phyloP scores from a whole-genome alignment of 441 rosid genomes.

The Gossypium aridum region DNA sequence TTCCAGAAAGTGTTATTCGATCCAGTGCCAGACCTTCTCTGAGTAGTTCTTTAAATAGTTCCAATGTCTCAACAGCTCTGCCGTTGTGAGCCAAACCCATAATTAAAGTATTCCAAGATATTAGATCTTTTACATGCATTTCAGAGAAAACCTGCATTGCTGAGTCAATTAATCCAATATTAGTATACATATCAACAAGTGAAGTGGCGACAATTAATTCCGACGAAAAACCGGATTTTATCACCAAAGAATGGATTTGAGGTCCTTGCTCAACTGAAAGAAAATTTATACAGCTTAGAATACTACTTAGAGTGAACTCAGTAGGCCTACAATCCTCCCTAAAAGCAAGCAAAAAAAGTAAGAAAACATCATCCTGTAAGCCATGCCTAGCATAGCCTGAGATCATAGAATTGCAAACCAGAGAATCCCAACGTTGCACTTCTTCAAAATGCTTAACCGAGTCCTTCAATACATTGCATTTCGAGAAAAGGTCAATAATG shows the following conservation, averaged over 20 bases:
- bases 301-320: constrained; percentile 48
- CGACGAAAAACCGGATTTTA: constrained; percentile 45
- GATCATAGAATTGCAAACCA: constrained; percentile 50
- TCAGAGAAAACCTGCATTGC: constrained; percentile 38
- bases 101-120: constrained; percentile 62
- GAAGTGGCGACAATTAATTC: constrained; percentile 53
- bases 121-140: constrained; percentile 43
- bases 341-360: constrained; percentile 31
- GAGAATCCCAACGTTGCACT: constrained; percentile 41
- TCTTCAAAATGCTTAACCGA: constrained; percentile 50
- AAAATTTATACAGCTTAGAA: constrained; percentile 40
- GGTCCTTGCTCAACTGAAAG: constrained; percentile 42
- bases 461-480: constrained; percentile 73
- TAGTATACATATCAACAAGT: constrained; percentile 55
- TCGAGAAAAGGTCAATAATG: constrained; percentile 59
- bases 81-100: constrained; percentile 45
- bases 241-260: constrained; percentile 55
- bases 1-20: constrained; percentile 47
- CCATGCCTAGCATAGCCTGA: constrained; percentile 50
- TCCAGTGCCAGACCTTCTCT: constrained; percentile 38
- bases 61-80: constrained; percentile 36
- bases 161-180: constrained; percentile 42
- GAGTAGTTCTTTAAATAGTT: constrained; percentile 33
- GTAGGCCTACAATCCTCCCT: constrained; percentile 43
- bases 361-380: constrained; percentile 42